A percentile compares a stretch with the other conserved stretches of the same genome.
phyloP scores from a whole-genome alignment of 1,284 basidiomycete genomes.

The Schizopora paradoxa region DNA sequence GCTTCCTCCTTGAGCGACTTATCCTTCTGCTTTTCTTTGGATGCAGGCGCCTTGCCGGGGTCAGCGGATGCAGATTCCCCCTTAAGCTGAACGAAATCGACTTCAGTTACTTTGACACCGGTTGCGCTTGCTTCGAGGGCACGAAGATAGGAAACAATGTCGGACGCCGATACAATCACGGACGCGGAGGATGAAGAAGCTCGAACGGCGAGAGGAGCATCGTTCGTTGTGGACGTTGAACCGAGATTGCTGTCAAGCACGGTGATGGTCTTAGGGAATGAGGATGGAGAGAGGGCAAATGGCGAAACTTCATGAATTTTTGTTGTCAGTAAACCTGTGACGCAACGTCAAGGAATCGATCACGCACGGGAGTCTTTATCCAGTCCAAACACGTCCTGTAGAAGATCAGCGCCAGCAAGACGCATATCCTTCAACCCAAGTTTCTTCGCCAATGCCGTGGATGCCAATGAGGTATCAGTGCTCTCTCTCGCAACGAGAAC shows the following conservation, averaged over 20 bases:
- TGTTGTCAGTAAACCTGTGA: conserved; percentile 5
- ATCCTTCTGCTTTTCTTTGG: conserved; percentile 29
- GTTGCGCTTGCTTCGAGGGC: conserved; percentile 57
- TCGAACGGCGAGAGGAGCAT: conserved; percentile 69
- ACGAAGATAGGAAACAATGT: conserved; percentile 70
- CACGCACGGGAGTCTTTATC: conserved; percentile 83
- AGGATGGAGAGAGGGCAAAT: conserved; percentile 63
- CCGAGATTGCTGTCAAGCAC: conserved; percentile 78
- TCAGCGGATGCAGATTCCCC: conserved; percentile 35
- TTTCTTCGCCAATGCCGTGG: conserved; percentile 72
- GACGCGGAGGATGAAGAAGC: conserved; percentile 67
- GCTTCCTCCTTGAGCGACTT: conserved; percentile 67
- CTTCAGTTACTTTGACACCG: conserved; percentile 56
- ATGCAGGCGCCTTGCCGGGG: conserved; percentile 34
- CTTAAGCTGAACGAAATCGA: conserved; percentile 71
- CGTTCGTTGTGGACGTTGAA: conserved; percentile 42
- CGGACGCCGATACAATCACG: conserved; percentile 70
- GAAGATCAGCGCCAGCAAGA: conserved; percentile 82
- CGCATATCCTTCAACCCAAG: conserved; percentile 87
- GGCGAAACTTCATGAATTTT: conserved; percentile 57
- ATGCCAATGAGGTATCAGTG: conserved; percentile 71
- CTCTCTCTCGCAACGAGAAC: conserved; percentile 82
- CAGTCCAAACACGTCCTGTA: conserved; percentile 79
- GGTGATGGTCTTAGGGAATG: conserved; percentile 72
- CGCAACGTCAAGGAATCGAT: background rate